A percentile compares a stretch with the other conserved stretches of the same genome.
These are phyloP conservation scores for Lunularia cruciata DNA, from an alignment of 225 moss, liverwort and hornwort species.

Conservation along the genomic window DNA sequence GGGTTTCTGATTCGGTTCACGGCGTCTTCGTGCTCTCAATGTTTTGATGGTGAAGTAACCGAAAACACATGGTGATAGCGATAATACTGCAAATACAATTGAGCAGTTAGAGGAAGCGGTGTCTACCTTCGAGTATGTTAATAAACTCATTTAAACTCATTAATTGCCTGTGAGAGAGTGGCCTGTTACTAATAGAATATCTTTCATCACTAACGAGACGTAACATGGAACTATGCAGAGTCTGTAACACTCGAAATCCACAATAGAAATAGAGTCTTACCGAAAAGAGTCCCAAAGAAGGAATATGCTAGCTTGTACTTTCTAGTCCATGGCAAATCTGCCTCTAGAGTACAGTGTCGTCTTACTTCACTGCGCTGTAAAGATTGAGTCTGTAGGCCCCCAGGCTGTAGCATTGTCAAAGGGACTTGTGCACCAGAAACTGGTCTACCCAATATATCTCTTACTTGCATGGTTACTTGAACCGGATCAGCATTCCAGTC, in stretches of 20 bases:
- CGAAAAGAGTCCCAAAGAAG: slow-evolving; percentile 44
- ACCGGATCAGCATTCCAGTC: slow-evolving; percentile 80
- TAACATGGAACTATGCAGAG: too few species aligned
- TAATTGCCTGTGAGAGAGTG: too few species aligned
- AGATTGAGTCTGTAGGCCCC: slow-evolving; percentile 41
- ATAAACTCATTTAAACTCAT: too few species aligned
- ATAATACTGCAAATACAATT: slow-evolving; percentile 34
- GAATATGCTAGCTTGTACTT: slow-evolving; percentile 57
- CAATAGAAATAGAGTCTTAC: slow-evolving; percentile 30
- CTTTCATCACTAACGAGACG: too few species aligned
- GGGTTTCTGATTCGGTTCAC: slow-evolving; percentile 39
- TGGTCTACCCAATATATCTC: slow-evolving; percentile 60
- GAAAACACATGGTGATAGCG: slow-evolving; percentile 34
- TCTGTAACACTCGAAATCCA: too few species aligned
- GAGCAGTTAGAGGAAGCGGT: background rate
- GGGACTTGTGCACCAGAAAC: slow-evolving; percentile 54
- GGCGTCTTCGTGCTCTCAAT: slow-evolving; percentile 33
- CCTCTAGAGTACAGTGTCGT: slow-evolving; percentile 77
- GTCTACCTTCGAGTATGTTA: too few species aligned
- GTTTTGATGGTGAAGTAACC: slow-evolving; percentile 44
- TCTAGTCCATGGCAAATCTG: slow-evolving; percentile 64
- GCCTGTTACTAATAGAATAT: too few species aligned
- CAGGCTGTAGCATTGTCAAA: slow-evolving; percentile 68
- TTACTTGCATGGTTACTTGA: slow-evolving; percentile 48
- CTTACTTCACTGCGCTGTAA: slow-evolving; percentile 33